Percentiles rank a stretch among this genome's conserved stretches.
phyloP scores from a whole-genome alignment of 495 filamentous ascomycete genomes.

The Aspergillus panamensis region DNA sequence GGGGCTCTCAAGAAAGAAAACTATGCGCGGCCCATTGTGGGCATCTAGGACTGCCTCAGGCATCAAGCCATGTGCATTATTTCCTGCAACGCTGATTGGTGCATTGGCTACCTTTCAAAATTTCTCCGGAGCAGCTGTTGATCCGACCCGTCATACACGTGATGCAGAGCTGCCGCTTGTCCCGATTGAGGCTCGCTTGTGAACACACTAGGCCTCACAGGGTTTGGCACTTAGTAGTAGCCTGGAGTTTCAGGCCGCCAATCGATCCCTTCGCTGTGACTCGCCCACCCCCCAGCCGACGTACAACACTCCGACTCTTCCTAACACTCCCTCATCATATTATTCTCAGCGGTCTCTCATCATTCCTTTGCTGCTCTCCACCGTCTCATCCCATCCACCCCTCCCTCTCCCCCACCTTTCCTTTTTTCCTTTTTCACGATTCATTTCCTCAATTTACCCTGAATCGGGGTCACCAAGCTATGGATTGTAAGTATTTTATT shows the following conservation, averaged over 20 bases:
- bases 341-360: conserved; percentile 29
- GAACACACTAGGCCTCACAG: conserved; percentile 25
- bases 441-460: conserved; percentile 34
- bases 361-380: conserved; percentile 26
- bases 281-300: conserved; percentile 28
- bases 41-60: conserved; percentile 24
- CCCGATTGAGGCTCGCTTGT: conserved; percentile 26
- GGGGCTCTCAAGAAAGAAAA: conserved; percentile 29
- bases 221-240: conserved; percentile 20
- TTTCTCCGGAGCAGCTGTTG: conserved; percentile 19
- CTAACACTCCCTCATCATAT: conserved; percentile 34
- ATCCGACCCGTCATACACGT: conserved; percentile 24
- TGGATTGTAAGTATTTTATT: conserved; percentile 48
- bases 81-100: conserved; percentile 32
- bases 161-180: conserved; percentile 12
- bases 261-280: conserved; percentile 33
- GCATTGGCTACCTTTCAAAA: not conserved
- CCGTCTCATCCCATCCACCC: conserved; percentile 21
- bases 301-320: conserved; percentile 30
- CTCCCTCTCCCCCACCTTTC: conserved; percentile 28
- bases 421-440: conserved; percentile 26
- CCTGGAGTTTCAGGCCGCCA: conserved; percentile 33
- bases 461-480: conserved; percentile 51
- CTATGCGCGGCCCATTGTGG: conserved; percentile 30
- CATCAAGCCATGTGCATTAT: conserved; percentile 22